Percentiles rank a stretch among this genome's conserved stretches.
These are phyloP conservation scores for Candida rishiriensis DNA, from an alignment of 805 yeast genomes.

Conservation along the genomic window DNA sequence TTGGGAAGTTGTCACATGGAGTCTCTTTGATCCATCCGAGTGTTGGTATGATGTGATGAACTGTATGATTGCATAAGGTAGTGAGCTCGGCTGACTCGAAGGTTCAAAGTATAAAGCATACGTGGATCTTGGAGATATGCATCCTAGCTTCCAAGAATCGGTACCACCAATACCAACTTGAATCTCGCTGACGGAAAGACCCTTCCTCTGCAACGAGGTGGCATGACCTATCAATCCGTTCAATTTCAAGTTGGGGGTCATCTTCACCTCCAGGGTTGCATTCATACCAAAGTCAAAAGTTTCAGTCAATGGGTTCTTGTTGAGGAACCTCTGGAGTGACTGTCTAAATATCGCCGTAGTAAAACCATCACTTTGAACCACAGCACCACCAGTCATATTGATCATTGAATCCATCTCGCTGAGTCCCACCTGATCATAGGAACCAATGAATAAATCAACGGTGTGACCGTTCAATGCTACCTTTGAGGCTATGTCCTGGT, in stretches of 20 bases:
- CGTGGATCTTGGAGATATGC: slow-evolving; percentile 51
- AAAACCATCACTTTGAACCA: slow-evolving; percentile 61
- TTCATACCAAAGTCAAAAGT: slow-evolving; percentile 51
- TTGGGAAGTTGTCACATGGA: slow-evolving; percentile 58
- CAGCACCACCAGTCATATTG: slow-evolving; percentile 57
- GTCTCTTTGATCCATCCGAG: slow-evolving; percentile 49
- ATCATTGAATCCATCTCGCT: slow-evolving; percentile 60
- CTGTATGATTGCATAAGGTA: slow-evolving; percentile 40
- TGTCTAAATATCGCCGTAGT: slow-evolving; percentile 65
- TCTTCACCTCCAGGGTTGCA: slow-evolving; percentile 54
- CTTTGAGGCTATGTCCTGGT: slow-evolving; percentile 42
- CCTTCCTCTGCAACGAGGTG: slow-evolving; percentile 36
- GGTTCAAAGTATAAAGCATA: slow-evolving; percentile 57
- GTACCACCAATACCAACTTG: slow-evolving; percentile 48
- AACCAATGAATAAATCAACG: slow-evolving; percentile 56
- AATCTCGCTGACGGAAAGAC: slow-evolving; percentile 31
- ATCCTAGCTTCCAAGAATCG: slow-evolving; percentile 56
- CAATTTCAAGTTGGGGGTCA: slow-evolving; percentile 45
- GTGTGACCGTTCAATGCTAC: slow-evolving; percentile 50
- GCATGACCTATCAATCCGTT: slow-evolving; percentile 65
- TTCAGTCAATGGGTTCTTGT: slow-evolving; percentile 31
- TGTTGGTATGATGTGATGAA: slow-evolving; percentile 61
- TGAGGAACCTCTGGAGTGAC: slow-evolving; percentile 51
- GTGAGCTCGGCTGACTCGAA: slow-evolving; percentile 15
- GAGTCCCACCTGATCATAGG: slow-evolving; percentile 66